Evolutionary conservation across 179 eudicot genomes (phyloP).

Genomic region (Gypsophila paniculata): DNA sequence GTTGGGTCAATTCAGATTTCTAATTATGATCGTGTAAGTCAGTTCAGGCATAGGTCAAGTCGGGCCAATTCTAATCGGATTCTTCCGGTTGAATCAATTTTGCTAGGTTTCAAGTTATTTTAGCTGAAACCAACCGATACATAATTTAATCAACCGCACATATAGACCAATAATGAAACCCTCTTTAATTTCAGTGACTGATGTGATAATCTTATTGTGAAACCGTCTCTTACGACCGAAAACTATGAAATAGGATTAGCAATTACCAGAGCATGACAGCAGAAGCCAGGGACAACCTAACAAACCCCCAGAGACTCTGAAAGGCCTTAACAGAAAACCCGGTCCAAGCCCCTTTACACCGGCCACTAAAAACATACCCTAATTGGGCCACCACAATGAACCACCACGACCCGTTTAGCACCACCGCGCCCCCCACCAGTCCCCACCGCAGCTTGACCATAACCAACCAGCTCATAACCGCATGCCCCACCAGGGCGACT

Average conservation of each 20-base stretch:
- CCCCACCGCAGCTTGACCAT: conserved; percentile 48
- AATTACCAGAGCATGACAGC: conserved; percentile 41
- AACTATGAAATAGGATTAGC: background rate
- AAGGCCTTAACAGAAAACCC: conserved; percentile 46
- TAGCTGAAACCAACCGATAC: too few species aligned
- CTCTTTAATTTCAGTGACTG: too few species aligned
- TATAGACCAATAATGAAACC: too few species aligned
- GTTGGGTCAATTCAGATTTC: too few species aligned
- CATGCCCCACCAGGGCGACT: conserved; percentile 34
- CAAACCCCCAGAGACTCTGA: conserved; percentile 40
- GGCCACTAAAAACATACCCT: conserved; percentile 34
- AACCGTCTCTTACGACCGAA: too few species aligned
- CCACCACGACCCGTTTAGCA: conserved; percentile 52
- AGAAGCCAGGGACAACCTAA: conserved; percentile 41
- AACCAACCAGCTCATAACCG: conserved; percentile 45
- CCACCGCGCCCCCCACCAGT: conserved; percentile 44
- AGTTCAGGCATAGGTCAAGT: too few species aligned
- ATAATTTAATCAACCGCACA: too few species aligned
- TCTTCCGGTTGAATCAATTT: too few species aligned
- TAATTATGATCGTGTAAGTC: too few species aligned
- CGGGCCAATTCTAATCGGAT: too few species aligned
- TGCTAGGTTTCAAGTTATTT: too few species aligned
- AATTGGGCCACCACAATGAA: conserved; percentile 46
- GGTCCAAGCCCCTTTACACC: conserved; percentile 46
- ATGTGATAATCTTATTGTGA: too few species aligned